A percentile compares a stretch with the other conserved stretches of the same genome.
Conservation (phyloP, 2,329 filamentous ascomycete genomes). For the Teratosphaeria viscida region DNA sequence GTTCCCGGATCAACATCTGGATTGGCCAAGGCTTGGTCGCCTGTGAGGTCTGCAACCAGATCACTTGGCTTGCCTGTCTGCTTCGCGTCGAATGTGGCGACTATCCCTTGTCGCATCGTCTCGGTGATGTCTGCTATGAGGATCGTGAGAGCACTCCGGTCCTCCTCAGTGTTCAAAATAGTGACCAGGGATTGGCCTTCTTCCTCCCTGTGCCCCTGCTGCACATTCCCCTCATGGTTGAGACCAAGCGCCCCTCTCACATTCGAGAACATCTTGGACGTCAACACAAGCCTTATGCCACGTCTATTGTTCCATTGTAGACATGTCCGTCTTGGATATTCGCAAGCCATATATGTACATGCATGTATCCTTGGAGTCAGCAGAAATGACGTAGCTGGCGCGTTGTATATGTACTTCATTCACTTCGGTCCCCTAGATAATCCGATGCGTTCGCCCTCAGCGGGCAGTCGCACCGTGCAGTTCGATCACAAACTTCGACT, state of each 20-base stretch:
- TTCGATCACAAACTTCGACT: background rate
- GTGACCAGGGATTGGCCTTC: conserved; percentile 33
- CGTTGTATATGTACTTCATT: background rate
- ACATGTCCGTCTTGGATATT: background rate
- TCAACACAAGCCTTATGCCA: background rate
- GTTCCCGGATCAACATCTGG: conserved; percentile 5
- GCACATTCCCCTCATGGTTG: conserved; percentile 7
- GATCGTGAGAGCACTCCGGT: conserved; percentile 35
- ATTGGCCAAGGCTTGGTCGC: conserved; percentile 11
- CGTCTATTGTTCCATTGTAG: background rate
- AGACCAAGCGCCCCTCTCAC: conserved; percentile 8
- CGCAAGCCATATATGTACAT: background rate
- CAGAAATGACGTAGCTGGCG: background rate
- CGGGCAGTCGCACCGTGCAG: no score
- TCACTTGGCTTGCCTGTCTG: conserved; percentile 23
- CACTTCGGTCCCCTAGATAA: background rate
- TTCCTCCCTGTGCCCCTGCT: conserved; percentile 3
- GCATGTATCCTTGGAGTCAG: background rate
- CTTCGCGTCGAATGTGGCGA: conserved; percentile 32
- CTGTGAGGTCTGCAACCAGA: conserved; percentile 19
- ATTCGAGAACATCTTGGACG: conserved; percentile 14
- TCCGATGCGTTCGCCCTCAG: background rate
- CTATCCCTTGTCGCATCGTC: conserved; percentile 34
- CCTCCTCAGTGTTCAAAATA: conserved; percentile 32
- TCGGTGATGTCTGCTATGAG: conserved; percentile 37